Percentiles rank a stretch among this genome's conserved stretches.
phyloP scores from a whole-genome alignment of 768 basidiomycete species.

The Exidia glandulosa region DNA sequence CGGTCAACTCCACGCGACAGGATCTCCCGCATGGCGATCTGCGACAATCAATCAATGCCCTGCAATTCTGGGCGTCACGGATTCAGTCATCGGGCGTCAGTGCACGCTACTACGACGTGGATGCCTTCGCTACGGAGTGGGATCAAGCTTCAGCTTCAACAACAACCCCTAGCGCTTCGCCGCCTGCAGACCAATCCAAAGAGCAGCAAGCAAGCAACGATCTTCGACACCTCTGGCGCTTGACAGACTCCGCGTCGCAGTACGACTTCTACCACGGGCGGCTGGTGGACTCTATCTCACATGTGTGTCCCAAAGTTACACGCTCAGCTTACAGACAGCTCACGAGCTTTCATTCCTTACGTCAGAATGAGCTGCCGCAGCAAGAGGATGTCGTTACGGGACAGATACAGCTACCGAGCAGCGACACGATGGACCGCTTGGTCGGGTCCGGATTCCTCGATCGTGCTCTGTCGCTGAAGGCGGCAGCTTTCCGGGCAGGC shows the following conservation, averaged over 20 bases:
- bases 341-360: not conserved
- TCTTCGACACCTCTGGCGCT: not conserved
- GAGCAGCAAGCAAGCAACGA: not conserved
- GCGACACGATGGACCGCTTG: not conserved
- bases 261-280: not conserved
- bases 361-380: not conserved
- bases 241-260: not conserved
- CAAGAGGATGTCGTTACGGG: not conserved
- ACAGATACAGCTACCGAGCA: not conserved
- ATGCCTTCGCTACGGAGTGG: not conserved
- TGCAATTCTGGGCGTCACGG: slow-evolving; percentile 36
- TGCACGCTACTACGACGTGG: no score
- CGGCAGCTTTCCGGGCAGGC: not conserved
- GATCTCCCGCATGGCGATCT: slow-evolving; percentile 42
- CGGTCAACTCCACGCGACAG: slow-evolving; percentile 22
- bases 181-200: not conserved
- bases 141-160: not conserved
- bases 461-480: not conserved
- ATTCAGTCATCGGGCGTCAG: not conserved
- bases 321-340: not conserved
- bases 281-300: not conserved
- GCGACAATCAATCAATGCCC: slow-evolving; percentile 46
- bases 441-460: not conserved
- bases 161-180: no score
- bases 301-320: not conserved